Percentiles rank a stretch among this genome's conserved stretches.
Evolutionary conservation across 2,329 filamentous ascomycete genomes (phyloP).

Genomic region (Sporothrix pseudoabietina): DNA sequence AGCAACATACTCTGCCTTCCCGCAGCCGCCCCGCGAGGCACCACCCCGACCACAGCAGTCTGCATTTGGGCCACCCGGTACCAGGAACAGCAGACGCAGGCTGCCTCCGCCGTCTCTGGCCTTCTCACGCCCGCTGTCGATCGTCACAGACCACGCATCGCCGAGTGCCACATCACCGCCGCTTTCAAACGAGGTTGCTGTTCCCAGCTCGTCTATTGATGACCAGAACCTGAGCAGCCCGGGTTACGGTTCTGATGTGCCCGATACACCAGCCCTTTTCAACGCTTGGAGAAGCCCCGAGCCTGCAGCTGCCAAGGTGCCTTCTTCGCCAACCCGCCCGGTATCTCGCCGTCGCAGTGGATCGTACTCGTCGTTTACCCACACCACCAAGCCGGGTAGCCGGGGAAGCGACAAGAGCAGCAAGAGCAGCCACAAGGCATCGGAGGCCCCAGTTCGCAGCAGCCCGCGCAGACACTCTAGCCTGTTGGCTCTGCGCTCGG

Average conservation of each 20-base stretch:
- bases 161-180: conserved; percentile 41
- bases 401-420: neutral
- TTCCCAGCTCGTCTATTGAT: neutral
- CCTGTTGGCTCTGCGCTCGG: conserved; percentile 25
- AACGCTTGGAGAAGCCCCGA: conserved; percentile 32
- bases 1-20: conserved; percentile 6
- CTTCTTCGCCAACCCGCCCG: neutral
- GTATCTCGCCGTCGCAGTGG: conserved; percentile 2
- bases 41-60: neutral
- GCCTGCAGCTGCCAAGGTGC: neutral
- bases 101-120: conserved; percentile 52
- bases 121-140: conserved; percentile 56
- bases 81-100: conserved; percentile 37
- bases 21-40: neutral
- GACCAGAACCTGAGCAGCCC: conserved; percentile 20
- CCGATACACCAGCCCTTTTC: conserved; percentile 37
- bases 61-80: neutral
- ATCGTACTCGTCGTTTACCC: conserved; percentile 9
- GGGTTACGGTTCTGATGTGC: conserved; percentile 27
- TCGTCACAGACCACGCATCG: conserved; percentile 58
- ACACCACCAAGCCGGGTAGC: neutral
- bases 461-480: conserved; percentile 35
- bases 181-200: neutral
- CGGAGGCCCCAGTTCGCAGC: conserved; percentile 28
- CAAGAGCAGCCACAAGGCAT: conserved; percentile 10